phyloP scores from a whole-genome alignment of 2,329 filamentous ascomycete genomes.

The Nakataea oryzae region DNA sequence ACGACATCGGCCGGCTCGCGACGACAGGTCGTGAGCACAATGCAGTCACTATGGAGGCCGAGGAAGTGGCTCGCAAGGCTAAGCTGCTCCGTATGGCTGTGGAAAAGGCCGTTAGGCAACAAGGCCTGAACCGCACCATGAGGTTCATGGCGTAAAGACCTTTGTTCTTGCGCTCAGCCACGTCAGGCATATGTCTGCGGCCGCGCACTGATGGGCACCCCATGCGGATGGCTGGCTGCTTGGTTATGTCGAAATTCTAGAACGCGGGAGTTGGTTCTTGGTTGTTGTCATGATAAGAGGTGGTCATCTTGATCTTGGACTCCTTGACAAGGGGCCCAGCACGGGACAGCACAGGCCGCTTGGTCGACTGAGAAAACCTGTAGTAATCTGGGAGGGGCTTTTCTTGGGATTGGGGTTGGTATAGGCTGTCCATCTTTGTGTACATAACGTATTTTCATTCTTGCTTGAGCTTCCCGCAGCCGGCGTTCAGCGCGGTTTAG shows the following conservation, averaged over 20 bases:
- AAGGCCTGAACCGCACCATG: slow-evolving; percentile 2
- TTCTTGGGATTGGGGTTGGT: neutral
- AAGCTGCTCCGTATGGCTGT: slow-evolving; percentile 10
- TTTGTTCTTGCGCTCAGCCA: neutral
- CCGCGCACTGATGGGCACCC: neutral
- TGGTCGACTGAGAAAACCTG: neutral
- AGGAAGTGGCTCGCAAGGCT: slow-evolving; percentile 12
- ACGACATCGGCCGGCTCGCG: slow-evolving; percentile 1
- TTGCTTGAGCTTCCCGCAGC: neutral
- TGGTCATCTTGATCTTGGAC: neutral
- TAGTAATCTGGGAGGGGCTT: neutral
- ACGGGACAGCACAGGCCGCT: neutral
- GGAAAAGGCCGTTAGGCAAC: slow-evolving; percentile 11
- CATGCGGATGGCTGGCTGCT: neutral
- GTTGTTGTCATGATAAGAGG: neutral
- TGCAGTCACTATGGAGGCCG: slow-evolving; percentile 9
- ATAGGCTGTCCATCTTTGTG: neutral
- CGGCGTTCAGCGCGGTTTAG: neutral
- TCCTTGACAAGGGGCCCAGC: neutral
- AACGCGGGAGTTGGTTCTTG: neutral
- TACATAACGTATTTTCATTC: neutral
- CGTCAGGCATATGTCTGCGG: neutral
- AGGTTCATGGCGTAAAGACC: slow-evolving; percentile 2
- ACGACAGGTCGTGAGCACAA: slow-evolving; percentile 25
- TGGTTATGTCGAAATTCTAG: neutral